phyloP scores from a whole-genome alignment of 768 basidiomycete genomes.

The Vararia minispora region DNA sequence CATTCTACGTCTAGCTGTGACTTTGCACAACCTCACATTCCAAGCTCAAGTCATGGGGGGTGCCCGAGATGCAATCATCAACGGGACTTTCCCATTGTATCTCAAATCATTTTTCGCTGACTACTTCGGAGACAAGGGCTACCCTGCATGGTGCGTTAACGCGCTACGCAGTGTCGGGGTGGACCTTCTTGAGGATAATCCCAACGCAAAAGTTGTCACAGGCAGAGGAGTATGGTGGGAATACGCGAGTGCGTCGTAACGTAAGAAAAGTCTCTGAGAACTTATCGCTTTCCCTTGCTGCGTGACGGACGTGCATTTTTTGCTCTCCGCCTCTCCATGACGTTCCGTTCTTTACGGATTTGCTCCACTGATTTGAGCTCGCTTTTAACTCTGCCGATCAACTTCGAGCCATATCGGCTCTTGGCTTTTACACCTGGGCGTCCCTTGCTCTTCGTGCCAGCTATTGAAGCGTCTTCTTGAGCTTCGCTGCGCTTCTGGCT shows the following conservation, averaged over 20 bases:
- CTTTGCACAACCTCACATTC: constrained; percentile 76
- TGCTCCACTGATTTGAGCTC: constrained; percentile 85
- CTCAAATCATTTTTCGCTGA: constrained; percentile 62
- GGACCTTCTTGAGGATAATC: constrained; percentile 53
- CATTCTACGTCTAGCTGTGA: constrained; percentile 41
- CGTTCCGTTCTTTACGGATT: constrained; percentile 67
- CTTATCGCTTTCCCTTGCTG: constrained; percentile 27
- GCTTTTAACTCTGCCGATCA: constrained; percentile 53
- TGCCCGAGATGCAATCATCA: constrained; percentile 70
- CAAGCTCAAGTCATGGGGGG: constrained; percentile 84
- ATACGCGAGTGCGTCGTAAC: constrained; percentile 36
- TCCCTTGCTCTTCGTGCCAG: not conserved
- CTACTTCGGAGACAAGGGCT: constrained; percentile 70
- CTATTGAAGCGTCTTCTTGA: not conserved
- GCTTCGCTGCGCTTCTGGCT: constrained; percentile 43
- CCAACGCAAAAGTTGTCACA: constrained; percentile 35
- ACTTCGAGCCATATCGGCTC: constrained; percentile 47
- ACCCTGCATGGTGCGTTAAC: constrained; percentile 84
- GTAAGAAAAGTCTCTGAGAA: constrained; percentile 1
- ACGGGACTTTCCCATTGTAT: constrained; percentile 69
- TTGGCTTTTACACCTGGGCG: constrained; percentile 19
- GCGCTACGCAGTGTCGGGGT: constrained; percentile 77
- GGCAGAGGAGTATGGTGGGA: constrained; percentile 77
- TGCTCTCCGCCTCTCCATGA: constrained; percentile 50
- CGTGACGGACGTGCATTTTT: constrained; percentile 73